Base-by-base conservation (phyloP, 148 eudicot species). In the Gaultheria prostrata region DNA sequence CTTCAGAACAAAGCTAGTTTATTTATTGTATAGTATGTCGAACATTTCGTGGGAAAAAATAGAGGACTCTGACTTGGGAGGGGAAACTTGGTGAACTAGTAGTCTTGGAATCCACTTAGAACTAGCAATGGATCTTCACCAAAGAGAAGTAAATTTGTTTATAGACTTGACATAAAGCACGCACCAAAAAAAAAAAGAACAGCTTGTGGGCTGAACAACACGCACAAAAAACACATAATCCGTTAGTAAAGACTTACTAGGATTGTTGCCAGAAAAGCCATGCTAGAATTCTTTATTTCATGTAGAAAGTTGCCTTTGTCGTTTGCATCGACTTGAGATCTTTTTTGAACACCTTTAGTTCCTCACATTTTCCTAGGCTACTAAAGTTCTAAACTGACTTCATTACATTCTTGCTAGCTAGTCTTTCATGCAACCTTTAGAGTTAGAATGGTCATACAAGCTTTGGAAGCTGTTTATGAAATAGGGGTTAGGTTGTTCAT, bases 401-500 rank as follows among this genome's bases (percentile, higher is more conserved):
- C 72, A 21, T 69, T 65, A 65, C 11, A 69, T 11, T 69, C 73
- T 69, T 69, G 20, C 73, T n/a, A 24, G 71, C 71, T 24, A 65
- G 14, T 33, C 48, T 71, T 73, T 8, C 49, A 9, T 43, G 18
- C 48, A 43, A 73, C 50, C 48, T 39, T 73, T 71, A 33, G 9
- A 72, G 46, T 7, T 72, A 17, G 76, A 35, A 35, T 3, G 2
- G 43, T 69, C 74, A 69, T 30, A 26, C 76, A 15, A 9, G 11
- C 24, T 43, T 74, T 11, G 43, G 77, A 39, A 74, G 77, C 77
- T 74, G 77, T 43, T 8, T 43, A 74, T 7, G 13, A 35, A 74
- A 74, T 74, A 21, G 50, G 77, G 48, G 77, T 74, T 74, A 74
- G 77, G n/a, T 74, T 18, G 48, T 33, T 72, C 12, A 8, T 35